Base-by-base conservation (phyloP, 768 basidiomycete genomes). In the Termitomyces sp. region DNA sequence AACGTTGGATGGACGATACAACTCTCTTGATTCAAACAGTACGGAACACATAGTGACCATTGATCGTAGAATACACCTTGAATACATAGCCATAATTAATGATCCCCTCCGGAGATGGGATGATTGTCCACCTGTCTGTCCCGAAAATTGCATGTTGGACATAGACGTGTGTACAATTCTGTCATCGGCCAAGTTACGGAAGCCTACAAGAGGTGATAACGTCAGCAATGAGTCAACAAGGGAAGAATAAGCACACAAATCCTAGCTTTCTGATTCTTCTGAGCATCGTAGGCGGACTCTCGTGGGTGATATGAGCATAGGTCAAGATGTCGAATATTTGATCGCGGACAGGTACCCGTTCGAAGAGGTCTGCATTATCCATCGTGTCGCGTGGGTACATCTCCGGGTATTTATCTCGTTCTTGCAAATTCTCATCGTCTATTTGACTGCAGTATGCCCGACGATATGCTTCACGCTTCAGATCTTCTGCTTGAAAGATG, bases 141-240 rank as follows among this genome's bases (percentile, higher is more conserved):
- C 26, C 55, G 65, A 35, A 70, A 60, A 38, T 62, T 69, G 61
- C 77, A 78, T 6, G 73, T 60, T 26, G 85, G 86, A 60, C 86
- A 88, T 41, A 86, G 67, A 32, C 77, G 77, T 40, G 77, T 71
- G 67, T 87, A 88, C 37, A 81, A 77, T 65, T 88, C 86, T 5
- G 81, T 76, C 83, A 88, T 88, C 3, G 86, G 83, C 85, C 84
- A 88, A 8, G 85, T 87, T 53, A 88, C 78, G 22, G 74, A 74
- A 26, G 83, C 78, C 86, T 88, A 60, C 34, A 32, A 47, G 54
- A 38, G n/a, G 26, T 22, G 37, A 45, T 32, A 14, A 26, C 11
- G 17, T 53, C 49, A 55, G 55, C 28, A 30, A 32, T 19, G 37
- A 19, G 15, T 55, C 12, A 17, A 19, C 37, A 37, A 34, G 28